These are phyloP conservation scores for Macrophomina tecta DNA, from an alignment of 2,329 filamentous ascomycete genomes.

Conservation along the genomic window DNA sequence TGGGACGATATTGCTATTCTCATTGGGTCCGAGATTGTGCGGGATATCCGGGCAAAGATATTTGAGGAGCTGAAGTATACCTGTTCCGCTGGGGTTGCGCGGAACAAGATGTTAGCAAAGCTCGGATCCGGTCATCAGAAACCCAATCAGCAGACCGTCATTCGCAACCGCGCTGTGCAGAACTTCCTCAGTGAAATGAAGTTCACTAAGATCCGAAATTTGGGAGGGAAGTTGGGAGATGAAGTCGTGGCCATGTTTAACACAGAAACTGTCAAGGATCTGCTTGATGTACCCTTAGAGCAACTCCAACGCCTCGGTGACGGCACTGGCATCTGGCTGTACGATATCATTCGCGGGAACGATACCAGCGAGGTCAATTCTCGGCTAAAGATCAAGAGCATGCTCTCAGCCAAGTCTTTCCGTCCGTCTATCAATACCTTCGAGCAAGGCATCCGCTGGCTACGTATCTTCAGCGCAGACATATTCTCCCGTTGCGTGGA, in stretches of 20 bases:
- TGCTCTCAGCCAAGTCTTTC: conserved; percentile 97
- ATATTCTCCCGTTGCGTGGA: conserved; percentile 89
- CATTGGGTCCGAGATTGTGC: conserved; percentile 87
- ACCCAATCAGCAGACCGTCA: conserved; percentile 91
- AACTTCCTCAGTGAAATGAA: conserved; percentile 85
- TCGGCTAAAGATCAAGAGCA: conserved; percentile 92
- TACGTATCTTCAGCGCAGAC: conserved; percentile 89
- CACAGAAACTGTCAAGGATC: conserved; percentile 78
- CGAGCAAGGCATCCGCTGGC: conserved; percentile 83
- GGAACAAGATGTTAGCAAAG: conserved; percentile 96
- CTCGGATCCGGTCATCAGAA: conserved; percentile 91
- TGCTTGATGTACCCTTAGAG: conserved; percentile 74
- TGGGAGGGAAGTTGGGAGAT: conserved; percentile 94
- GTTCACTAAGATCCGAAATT: conserved; percentile 90
- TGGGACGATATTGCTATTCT: conserved; percentile 89
- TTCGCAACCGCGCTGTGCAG: conserved; percentile 81
- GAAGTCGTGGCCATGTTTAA: conserved; percentile 81
- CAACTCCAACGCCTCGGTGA: conserved; percentile 80
- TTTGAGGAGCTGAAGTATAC: conserved; percentile 79
- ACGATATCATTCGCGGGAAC: conserved; percentile 82
- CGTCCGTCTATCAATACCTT: conserved; percentile 78
- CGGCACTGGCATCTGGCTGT: conserved; percentile 84
- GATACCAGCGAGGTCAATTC: conserved; percentile 89
- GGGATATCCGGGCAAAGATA: conserved; percentile 73
- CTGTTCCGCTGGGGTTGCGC: conserved; percentile 85